A percentile compares a stretch with the other conserved stretches of the same genome.
Evolutionary conservation across 768 basidiomycete species (phyloP).

Genomic region (Hirschioporus abietinus): DNA sequence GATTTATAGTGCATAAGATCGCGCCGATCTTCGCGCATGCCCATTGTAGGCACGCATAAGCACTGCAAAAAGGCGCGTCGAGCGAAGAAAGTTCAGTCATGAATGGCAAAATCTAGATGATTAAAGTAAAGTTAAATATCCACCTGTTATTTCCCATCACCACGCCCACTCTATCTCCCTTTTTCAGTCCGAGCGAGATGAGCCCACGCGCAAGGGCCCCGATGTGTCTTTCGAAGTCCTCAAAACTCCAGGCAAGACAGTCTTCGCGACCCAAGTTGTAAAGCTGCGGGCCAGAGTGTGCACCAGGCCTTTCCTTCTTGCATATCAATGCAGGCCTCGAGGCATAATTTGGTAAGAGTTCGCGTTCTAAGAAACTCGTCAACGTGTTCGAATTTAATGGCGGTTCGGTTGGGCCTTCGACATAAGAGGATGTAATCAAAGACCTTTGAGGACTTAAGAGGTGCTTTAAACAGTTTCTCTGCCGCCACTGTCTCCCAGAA

Average conservation of each 20-base stretch:
- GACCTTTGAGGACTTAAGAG: too few species aligned
- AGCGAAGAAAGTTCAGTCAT: neutral
- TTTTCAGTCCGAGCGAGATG: constrained; percentile 59
- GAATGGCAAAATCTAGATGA: neutral
- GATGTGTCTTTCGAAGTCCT: constrained; percentile 62
- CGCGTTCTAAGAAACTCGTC: constrained; percentile 52
- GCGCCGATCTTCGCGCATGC: constrained; percentile 84
- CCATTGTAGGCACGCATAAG: constrained; percentile 82
- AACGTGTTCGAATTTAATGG: constrained; percentile 54
- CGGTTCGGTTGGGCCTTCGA: constrained; percentile 51
- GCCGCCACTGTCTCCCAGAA: too few species aligned
- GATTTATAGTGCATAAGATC: constrained; percentile 77
- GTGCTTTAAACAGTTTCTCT: too few species aligned
- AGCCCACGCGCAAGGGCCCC: constrained; percentile 67
- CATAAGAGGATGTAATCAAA: constrained; percentile 17
- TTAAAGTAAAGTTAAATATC: constrained; percentile 11
- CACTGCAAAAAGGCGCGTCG: constrained; percentile 31
- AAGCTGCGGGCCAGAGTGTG: constrained; percentile 57
- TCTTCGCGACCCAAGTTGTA: constrained; percentile 41
- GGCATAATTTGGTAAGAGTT: constrained; percentile 46
- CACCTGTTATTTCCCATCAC: constrained; percentile 87
- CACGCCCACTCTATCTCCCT: constrained; percentile 74
- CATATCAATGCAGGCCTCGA: constrained; percentile 61
- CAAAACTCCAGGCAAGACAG: constrained; percentile 70
- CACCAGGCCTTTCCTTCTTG: constrained; percentile 47